Percentiles rank a stretch among this genome's conserved stretches.
Conservation (phyloP, 164 flowering plant genomes). For the Sedum album region DNA sequence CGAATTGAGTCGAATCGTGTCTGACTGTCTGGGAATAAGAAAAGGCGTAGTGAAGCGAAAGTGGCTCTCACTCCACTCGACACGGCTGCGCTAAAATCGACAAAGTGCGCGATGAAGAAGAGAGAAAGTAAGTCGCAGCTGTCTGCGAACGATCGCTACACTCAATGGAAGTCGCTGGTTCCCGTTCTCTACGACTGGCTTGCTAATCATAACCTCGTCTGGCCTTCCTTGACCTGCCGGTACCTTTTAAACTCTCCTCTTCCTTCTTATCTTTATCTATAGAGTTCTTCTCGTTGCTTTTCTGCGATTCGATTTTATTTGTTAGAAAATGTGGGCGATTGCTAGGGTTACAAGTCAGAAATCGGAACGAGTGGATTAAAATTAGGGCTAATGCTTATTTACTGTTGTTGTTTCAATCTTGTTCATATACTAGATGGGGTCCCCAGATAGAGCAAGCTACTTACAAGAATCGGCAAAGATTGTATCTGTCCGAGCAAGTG, state of each 20-base stretch:
- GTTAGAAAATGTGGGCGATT: too few species aligned
- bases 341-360: too few species aligned
- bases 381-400: too few species aligned
- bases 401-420: background rate
- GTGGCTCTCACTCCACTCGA: background rate
- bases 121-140: constrained; percentile 10
- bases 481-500: constrained; percentile 96
- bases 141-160: constrained; percentile 16
- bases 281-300: constrained; percentile 3
- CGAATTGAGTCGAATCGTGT: too few species aligned
- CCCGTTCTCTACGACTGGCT: constrained; percentile 23
- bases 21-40: too few species aligned
- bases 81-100: background rate
- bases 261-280: background rate
- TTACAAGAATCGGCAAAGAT: constrained; percentile 89
- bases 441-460: constrained; percentile 89
- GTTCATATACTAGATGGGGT: constrained; percentile 58
- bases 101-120: constrained; percentile 3
- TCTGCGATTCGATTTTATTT: background rate
- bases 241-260: background rate
- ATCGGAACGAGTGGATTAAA: too few species aligned
- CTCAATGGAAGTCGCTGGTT: constrained; percentile 20
- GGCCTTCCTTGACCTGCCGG: constrained; percentile 22
- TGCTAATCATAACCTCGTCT: constrained; percentile 20
- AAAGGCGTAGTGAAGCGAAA: too few species aligned